Conservation (phyloP, 345 rosid genomes). For the Schrenkiella parvula region DNA sequence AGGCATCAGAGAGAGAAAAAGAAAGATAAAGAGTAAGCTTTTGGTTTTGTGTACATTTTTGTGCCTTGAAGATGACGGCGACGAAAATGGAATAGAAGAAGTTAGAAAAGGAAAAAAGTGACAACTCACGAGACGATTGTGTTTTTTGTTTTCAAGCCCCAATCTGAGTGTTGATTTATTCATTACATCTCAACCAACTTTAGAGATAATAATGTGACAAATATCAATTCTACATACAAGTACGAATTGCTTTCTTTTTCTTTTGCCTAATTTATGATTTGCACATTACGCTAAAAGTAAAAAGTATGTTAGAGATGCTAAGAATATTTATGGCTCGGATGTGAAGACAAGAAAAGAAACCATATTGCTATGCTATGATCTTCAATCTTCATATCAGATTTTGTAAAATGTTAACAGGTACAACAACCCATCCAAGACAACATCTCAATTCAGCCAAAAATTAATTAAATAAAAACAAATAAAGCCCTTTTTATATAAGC, state of each 20-base stretch:
- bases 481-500: neutral
- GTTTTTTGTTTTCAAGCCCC: neutral
- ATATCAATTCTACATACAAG: neutral
- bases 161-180: neutral
- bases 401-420: constrained; percentile 7
- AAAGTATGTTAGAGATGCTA: too few relatives aligned
- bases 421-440: constrained; percentile 19
- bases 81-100: constrained; percentile 2
- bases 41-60: constrained; percentile 16
- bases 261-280: neutral
- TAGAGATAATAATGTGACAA: neutral
- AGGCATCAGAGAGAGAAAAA: neutral
- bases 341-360: neutral
- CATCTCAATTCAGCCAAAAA: constrained; percentile 26
- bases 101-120: neutral
- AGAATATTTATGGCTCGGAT: neutral
- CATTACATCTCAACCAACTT: constrained; percentile 5
- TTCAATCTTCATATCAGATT: neutral
- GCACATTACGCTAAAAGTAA: neutral
- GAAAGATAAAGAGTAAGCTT: constrained; percentile 25
- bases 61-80: constrained; percentile 33
- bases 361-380: neutral
- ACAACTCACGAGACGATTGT: constrained; percentile 24
- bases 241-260: neutral
- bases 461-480: constrained; percentile 20